phyloP scores from a whole-genome alignment of 2,329 filamentous ascomycete species.

The Scytalidium lignicola region DNA sequence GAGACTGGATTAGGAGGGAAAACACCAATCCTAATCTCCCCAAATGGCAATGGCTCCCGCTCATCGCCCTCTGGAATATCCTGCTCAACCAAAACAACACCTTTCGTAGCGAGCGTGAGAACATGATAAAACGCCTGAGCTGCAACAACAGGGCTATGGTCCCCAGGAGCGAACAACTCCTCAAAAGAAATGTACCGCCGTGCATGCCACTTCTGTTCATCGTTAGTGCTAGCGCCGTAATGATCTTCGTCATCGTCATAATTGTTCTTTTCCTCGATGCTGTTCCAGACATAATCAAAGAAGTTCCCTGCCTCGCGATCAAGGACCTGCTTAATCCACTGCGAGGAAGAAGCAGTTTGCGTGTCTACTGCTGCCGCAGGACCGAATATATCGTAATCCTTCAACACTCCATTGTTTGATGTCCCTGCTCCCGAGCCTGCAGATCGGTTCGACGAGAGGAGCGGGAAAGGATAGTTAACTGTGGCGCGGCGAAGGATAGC shows the following conservation, averaged over 20 bases:
- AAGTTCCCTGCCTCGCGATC: conserved; percentile 59
- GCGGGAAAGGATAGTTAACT: conserved; percentile 10
- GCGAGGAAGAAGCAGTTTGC: conserved; percentile 39
- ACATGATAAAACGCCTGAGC: conserved; percentile 74
- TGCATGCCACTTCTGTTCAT: background rate
- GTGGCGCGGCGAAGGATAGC: conserved; percentile 21
- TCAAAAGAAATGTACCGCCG: conserved; percentile 58
- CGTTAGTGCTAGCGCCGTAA: conserved; percentile 4
- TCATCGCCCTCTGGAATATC: conserved; percentile 7
- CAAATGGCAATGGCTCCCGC: conserved; percentile 9
- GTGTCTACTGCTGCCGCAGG: conserved; percentile 37
- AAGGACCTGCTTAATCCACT: conserved; percentile 46
- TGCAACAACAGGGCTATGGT: conserved; percentile 52
- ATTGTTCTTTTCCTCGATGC: conserved; percentile 32
- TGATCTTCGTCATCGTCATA: conserved; percentile 10
- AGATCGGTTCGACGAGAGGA: background rate
- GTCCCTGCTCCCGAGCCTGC: background rate
- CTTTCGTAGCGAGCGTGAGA: conserved; percentile 64
- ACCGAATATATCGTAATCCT: conserved; percentile 40
- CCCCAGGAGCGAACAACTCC: conserved; percentile 55
- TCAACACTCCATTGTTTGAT: conserved; percentile 12
- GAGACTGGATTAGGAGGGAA: background rate
- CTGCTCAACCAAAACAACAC: conserved; percentile 59
- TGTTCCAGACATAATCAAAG: conserved; percentile 49
- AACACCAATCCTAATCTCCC: conserved; percentile 23